These are phyloP conservation scores for Taphrina deformans DNA, from an alignment of 1,139 yeast genomes.

Conservation along the genomic window DNA sequence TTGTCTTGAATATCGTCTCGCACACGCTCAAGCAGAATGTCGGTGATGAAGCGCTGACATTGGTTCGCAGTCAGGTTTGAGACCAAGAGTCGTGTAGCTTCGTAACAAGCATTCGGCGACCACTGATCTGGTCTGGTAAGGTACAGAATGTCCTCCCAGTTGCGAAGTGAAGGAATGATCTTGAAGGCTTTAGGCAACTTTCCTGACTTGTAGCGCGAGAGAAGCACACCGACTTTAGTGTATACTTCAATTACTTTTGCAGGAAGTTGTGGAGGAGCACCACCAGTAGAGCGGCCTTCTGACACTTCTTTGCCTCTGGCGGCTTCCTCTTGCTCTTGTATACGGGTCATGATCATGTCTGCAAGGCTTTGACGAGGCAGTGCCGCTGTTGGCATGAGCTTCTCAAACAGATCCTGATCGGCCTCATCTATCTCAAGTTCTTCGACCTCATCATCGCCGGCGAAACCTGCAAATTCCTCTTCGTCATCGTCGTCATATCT, in stretches of 20 bases:
- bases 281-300: conserved; percentile 47
- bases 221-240: conserved; percentile 81
- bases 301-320: conserved; percentile 42
- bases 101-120: conserved; percentile 96
- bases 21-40: conserved; percentile 78
- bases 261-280: conserved; percentile 65
- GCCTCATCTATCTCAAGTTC: conserved; percentile 53
- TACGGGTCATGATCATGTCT: conserved; percentile 86
- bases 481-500: conserved; percentile 46
- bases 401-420: conserved; percentile 49
- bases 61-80: conserved; percentile 84
- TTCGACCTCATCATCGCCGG: conserved; percentile 52
- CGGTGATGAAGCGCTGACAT: conserved; percentile 73
- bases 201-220: conserved; percentile 92
- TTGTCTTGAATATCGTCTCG: conserved; percentile 78
- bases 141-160: conserved; percentile 92
- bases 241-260: conserved; percentile 95
- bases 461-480: conserved; percentile 53
- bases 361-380: conserved; percentile 76
- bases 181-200: conserved; percentile 92
- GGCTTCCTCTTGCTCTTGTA: conserved; percentile 65
- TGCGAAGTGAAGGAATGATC: conserved; percentile 84
- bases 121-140: conserved; percentile 90
- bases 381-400: conserved; percentile 47
- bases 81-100: conserved; percentile 90